phyloP scores from a whole-genome alignment of 768 basidiomycete species.

The Auricularia heimuer region DNA sequence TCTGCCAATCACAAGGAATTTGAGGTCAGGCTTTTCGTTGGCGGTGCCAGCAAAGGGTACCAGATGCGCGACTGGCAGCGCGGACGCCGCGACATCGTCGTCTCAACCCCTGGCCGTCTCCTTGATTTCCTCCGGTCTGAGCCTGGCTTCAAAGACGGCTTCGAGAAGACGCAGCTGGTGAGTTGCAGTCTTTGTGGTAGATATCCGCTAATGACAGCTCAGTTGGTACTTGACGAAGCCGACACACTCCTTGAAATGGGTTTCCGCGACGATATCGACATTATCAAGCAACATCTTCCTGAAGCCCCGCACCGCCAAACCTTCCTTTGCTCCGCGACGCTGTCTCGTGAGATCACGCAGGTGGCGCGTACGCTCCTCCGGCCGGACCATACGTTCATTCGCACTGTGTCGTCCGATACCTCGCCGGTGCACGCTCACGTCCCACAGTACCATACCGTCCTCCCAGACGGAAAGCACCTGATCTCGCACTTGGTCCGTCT shows the following conservation, averaged over 20 bases:
- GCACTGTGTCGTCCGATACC: conserved; percentile 53
- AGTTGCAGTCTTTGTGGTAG: conserved; percentile 16
- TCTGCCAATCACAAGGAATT: conserved; percentile 51
- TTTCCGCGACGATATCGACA: conserved; percentile 78
- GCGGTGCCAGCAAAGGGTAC: conserved; percentile 53
- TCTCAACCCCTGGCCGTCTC: conserved; percentile 84
- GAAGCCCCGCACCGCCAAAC: conserved; percentile 65
- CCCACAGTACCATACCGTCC: conserved; percentile 71
- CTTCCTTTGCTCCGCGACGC: conserved; percentile 85
- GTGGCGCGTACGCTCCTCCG: conserved; percentile 54
- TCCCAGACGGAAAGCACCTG: conserved; percentile 56
- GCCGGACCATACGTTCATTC: conserved; percentile 56
- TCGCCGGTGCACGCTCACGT: conserved; percentile 66
- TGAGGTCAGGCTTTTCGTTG: conserved; percentile 65
- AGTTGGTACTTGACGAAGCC: conserved; percentile 89
- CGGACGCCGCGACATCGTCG: conserved; percentile 68
- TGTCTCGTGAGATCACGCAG: conserved; percentile 60
- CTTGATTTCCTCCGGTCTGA: conserved; percentile 60
- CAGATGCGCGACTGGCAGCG: conserved; percentile 63
- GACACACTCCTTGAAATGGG: conserved; percentile 89
- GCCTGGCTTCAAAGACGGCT: conserved; percentile 39
- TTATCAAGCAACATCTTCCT: conserved; percentile 56
- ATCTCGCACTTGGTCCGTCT: conserved; percentile 71
- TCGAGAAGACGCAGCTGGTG: conserved; percentile 52
- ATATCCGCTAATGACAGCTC: conserved; percentile 4